Conservation (phyloP, 2,329 filamentous ascomycete genomes). For the Basipetospora chlamydospora region DNA sequence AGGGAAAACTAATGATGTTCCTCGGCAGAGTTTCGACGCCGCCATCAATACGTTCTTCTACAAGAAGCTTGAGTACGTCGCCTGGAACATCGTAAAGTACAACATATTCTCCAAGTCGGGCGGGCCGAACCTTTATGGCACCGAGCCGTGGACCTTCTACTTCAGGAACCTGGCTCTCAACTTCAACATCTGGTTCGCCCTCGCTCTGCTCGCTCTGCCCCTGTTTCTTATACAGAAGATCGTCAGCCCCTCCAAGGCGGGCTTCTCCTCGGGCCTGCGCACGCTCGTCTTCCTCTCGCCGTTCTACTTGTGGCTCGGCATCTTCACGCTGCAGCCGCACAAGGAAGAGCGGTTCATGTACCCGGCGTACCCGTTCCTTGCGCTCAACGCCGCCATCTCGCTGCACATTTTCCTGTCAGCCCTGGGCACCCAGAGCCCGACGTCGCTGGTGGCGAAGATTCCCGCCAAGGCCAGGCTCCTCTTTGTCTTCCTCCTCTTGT, state of each 20-base stretch:
- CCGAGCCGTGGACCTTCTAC: conserved; percentile 95
- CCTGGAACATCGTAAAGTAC: conserved; percentile 90
- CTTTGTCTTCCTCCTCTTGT: conserved; percentile 42
- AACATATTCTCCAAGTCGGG: conserved; percentile 76
- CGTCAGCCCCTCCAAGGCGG: conserved; percentile 43
- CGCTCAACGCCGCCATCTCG: conserved; percentile 74
- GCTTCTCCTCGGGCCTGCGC: conserved; percentile 56
- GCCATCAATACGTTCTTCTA: conserved; percentile 75
- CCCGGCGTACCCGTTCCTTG: conserved; percentile 80
- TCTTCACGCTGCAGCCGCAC: conserved; percentile 86
- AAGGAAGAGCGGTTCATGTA: conserved; percentile 99
- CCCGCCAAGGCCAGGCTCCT: conserved; percentile 61
- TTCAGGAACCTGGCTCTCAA: conserved; percentile 81
- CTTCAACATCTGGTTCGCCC: conserved; percentile 86
- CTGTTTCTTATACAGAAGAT: conserved; percentile 61
- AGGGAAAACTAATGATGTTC: no score
- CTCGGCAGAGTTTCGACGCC: no score
- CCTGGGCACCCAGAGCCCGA: conserved; percentile 56
- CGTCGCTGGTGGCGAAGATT: conserved; percentile 53
- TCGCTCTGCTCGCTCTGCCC: conserved; percentile 62
- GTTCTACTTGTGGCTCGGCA: conserved; percentile 87
- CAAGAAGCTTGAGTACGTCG: conserved; percentile 58
- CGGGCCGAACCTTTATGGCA: conserved; percentile 86
- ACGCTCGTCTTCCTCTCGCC: conserved; percentile 66
- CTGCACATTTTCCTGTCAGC: conserved; percentile 67